Conservation (phyloP, 176 grass and related monocot species). For the Stipa capillata region DNA sequence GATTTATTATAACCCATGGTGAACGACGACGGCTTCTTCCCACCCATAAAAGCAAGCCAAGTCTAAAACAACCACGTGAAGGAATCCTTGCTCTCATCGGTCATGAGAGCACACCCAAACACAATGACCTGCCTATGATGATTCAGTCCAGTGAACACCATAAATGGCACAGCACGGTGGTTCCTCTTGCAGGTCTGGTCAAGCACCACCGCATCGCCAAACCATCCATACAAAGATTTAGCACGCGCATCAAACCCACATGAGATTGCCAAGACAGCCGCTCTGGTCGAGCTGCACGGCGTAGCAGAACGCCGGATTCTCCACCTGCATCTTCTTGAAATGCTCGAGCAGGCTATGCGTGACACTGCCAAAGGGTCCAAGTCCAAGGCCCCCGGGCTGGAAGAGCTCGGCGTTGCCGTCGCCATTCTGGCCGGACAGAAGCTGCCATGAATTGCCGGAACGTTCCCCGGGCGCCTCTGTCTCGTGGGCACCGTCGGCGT, state of each 20-base stretch:
- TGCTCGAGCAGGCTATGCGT: conserved; percentile 55
- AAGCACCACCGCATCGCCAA: conserved; percentile 39
- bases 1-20: conserved; percentile 31
- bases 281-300: conserved; percentile 38
- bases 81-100: conserved; percentile 50
- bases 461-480: conserved; percentile 22
- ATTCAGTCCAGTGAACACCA: conserved; percentile 49
- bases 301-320: conserved; percentile 53
- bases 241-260: conserved; percentile 46
- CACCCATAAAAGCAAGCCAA: conserved; percentile 44
- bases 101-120: conserved; percentile 60
- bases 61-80: conserved; percentile 59
- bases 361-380: conserved; percentile 40
- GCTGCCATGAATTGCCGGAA: neutral
- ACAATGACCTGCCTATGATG: conserved; percentile 50
- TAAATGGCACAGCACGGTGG: conserved; percentile 30
- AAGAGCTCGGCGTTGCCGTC: neutral
- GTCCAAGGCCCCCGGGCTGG: conserved; percentile 26
- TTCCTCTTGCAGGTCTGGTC: conserved; percentile 61
- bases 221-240: conserved; percentile 33
- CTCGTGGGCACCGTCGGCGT: neutral
- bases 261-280: conserved; percentile 44
- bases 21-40: conserved; percentile 32
- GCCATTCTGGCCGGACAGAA: neutral
- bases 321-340: conserved; percentile 56